Conservation (phyloP, 805 yeast species). For the Kodamaea laetipori region DNA sequence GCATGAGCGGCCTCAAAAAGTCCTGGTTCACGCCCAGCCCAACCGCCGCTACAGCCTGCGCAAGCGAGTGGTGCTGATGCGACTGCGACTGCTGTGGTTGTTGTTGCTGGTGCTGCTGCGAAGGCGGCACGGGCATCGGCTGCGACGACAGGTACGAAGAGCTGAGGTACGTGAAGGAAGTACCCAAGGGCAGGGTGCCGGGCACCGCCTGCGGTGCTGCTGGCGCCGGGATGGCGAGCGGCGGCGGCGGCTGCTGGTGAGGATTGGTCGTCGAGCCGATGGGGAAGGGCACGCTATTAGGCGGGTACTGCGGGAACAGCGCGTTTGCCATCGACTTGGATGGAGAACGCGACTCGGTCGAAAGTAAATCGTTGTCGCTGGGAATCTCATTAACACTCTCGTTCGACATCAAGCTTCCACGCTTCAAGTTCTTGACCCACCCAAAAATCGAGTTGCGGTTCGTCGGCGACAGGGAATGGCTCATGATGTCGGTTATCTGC, state of each 20-base stretch:
- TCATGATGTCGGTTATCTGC: conserved; percentile 23
- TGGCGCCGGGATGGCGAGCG: conserved; percentile 4
- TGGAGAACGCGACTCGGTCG: conserved; percentile 19
- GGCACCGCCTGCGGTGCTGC: conserved; percentile 7
- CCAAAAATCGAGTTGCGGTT: conserved; percentile 44
- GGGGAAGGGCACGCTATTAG: conserved; percentile 11
- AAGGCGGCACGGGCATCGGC: neutral
- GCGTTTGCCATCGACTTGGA: conserved; percentile 15
- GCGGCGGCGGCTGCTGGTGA: conserved; percentile 5
- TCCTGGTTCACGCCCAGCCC: conserved; percentile 20
- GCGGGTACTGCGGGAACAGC: conserved; percentile 12
- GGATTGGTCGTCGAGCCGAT: conserved; percentile 14
- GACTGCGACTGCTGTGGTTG: conserved; percentile 12
- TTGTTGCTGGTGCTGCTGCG: conserved; percentile 6
- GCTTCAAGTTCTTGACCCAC: conserved; percentile 48
- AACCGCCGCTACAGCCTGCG: conserved; percentile 13
- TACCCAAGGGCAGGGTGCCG: conserved; percentile 7
- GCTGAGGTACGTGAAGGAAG: conserved; percentile 6
- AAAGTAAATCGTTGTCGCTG: conserved; percentile 21
- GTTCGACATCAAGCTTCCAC: conserved; percentile 36
- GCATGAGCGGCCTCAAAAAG: conserved; percentile 48
- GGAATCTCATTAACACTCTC: conserved; percentile 40
- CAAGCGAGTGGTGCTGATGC: conserved; percentile 7
- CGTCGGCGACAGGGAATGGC: conserved; percentile 36
- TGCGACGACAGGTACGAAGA: conserved; percentile 10